Evolutionary conservation across 1,284 basidiomycete genomes (phyloP).

Genomic region (Sporisorium sorghi): DNA sequence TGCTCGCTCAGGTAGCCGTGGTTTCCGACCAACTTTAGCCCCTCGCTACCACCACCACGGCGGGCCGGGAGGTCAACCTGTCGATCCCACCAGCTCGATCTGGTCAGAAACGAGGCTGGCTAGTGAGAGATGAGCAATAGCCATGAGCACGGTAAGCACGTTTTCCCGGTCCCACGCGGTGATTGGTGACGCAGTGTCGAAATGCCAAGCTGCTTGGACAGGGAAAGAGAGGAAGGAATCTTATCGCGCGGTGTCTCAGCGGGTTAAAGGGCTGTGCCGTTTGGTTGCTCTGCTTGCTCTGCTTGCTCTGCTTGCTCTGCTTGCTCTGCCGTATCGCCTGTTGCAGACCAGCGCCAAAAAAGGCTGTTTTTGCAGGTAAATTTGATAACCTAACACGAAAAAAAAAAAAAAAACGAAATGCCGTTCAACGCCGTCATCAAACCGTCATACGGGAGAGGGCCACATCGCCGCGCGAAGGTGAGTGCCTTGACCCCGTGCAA

Average conservation of each 20-base stretch:
- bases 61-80: background rate
- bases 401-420: background rate
- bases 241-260: background rate
- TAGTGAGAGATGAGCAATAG: too few relatives aligned
- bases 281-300: too few relatives aligned
- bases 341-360: too few relatives aligned
- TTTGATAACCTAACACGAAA: background rate
- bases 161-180: background rate
- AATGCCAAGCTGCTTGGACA: background rate
- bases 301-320: too few relatives aligned
- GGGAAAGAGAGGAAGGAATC: too few relatives aligned
- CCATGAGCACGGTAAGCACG: too few relatives aligned
- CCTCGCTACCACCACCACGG: too few relatives aligned
- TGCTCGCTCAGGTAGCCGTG: background rate
- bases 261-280: background rate
- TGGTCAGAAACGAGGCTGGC: too few relatives aligned
- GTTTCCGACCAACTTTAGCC: too few relatives aligned
- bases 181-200: background rate
- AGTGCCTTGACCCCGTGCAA: background rate
- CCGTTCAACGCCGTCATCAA: slow-evolving; percentile 1
- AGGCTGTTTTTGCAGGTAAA: background rate
- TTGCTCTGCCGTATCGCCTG: background rate
- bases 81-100: background rate
- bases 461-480: too few relatives aligned
- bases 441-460: background rate